A percentile compares a stretch with the other conserved stretches of the same genome.
Conservation (phyloP, 2,329 filamentous ascomycete genomes). For the Xylariales sp. region DNA sequence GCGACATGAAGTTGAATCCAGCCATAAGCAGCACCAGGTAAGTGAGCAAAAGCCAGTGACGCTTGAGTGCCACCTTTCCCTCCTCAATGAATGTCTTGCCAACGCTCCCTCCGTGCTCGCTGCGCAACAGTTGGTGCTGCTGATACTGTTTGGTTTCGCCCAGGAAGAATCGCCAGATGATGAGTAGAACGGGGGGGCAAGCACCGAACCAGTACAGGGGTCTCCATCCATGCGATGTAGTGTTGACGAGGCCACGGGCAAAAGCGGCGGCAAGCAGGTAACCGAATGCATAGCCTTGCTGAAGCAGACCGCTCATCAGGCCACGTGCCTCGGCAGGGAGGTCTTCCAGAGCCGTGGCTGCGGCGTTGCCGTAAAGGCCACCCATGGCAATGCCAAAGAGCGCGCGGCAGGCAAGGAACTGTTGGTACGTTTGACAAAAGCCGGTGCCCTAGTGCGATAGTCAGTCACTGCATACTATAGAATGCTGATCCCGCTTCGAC, state of each 20-base stretch:
- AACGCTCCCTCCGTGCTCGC: slow-evolving; percentile 49
- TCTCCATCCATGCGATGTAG: slow-evolving; percentile 75
- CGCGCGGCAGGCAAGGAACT: slow-evolving; percentile 70
- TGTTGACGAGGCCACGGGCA: slow-evolving; percentile 64
- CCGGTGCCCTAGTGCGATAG: slow-evolving; percentile 50
- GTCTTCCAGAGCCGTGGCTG: slow-evolving; percentile 74
- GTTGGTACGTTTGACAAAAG: slow-evolving; percentile 61
- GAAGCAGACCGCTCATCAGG: slow-evolving; percentile 70
- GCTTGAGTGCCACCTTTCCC: slow-evolving; percentile 71
- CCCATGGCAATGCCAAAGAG: slow-evolving; percentile 82
- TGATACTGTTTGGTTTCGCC: slow-evolving; percentile 74
- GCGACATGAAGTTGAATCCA: slow-evolving; percentile 89
- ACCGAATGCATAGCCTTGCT: slow-evolving; percentile 66
- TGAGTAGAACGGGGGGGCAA: slow-evolving; percentile 73
- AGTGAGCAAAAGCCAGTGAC: slow-evolving; percentile 73
- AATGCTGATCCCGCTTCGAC: background rate
- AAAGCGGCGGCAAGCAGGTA: slow-evolving; percentile 61
- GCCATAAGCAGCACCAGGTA: slow-evolving; percentile 87
- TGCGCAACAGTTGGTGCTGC: slow-evolving; percentile 60
- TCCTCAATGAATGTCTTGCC: slow-evolving; percentile 68
- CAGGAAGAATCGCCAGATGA: slow-evolving; percentile 69
- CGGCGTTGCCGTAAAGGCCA: slow-evolving; percentile 72
- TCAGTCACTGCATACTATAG: too few species aligned
- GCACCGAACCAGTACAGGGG: slow-evolving; percentile 89
- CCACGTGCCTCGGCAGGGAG: slow-evolving; percentile 64